Conservation (phyloP, 2,329 filamentous ascomycete species). For the Arthroderma sp. region DNA sequence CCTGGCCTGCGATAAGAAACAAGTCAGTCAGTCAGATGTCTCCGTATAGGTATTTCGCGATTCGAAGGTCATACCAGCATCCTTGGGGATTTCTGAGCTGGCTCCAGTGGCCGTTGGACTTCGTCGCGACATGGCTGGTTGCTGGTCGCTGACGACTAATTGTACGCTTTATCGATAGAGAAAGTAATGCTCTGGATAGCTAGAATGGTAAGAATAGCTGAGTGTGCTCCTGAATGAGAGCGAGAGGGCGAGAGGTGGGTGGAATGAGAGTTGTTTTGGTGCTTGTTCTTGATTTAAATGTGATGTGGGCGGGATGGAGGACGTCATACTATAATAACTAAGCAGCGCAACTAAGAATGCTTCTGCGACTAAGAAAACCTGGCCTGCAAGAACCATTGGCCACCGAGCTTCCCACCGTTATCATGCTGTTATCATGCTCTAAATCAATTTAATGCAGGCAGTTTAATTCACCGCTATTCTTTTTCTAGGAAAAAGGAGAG, state of each 20-base stretch:
- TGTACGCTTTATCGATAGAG: neutral
- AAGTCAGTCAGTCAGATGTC: neutral
- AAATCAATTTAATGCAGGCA: neutral
- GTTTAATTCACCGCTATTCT: neutral
- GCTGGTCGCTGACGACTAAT: neutral
- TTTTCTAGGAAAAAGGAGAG: neutral
- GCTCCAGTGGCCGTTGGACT: constrained; percentile 8
- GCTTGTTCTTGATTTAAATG: neutral
- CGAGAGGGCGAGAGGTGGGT: neutral
- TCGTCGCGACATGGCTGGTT: constrained; percentile 12
- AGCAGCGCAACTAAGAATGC: neutral
- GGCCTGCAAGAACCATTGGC: neutral
- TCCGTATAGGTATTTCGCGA: neutral
- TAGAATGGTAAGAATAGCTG: neutral
- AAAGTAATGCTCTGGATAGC: neutral
- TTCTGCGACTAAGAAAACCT: neutral
- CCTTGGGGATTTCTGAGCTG: constrained; percentile 3
- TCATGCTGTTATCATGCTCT: neutral
- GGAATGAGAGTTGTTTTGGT: neutral
- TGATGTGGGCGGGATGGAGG: constrained; percentile 1
- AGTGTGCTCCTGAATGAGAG: neutral
- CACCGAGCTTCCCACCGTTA: neutral
- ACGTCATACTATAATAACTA: constrained; percentile 1
- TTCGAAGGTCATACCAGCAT: constrained; percentile 8
- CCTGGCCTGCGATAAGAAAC: constrained; percentile 26